phyloP scores from a whole-genome alignment of 192 early-diverging fungal species.

The Obelidium mucronatum region DNA sequence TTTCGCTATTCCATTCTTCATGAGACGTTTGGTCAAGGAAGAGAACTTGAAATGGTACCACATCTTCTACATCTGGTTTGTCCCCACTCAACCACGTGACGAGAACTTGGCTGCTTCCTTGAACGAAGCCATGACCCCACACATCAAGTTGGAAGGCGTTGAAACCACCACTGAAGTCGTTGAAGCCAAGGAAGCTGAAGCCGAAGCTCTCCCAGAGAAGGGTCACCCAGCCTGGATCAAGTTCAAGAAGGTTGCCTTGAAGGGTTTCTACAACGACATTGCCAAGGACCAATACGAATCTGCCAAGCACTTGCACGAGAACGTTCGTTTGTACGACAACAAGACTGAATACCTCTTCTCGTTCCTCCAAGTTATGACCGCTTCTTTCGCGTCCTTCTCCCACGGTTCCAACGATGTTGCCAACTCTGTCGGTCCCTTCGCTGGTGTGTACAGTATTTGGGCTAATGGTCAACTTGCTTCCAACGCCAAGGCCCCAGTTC shows the following conservation, averaged over 20 bases:
- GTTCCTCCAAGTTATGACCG: too few relatives aligned
- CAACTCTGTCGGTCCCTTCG: not conserved
- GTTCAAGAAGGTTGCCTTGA: too few relatives aligned
- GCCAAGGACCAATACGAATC: too few relatives aligned
- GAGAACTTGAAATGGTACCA: not conserved
- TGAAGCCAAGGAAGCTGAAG: not conserved
- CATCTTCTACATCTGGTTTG: too few relatives aligned
- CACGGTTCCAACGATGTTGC: too few relatives aligned
- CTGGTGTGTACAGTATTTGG: not conserved
- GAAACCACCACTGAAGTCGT: not conserved
- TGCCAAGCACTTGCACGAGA: too few relatives aligned
- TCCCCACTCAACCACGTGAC: not conserved
- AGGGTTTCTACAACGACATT: too few relatives aligned
- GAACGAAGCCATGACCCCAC: slow-evolving; percentile 3
- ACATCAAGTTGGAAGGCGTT: not conserved
- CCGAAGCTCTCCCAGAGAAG: not conserved
- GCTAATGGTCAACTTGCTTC: not conserved
- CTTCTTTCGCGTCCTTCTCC: too few relatives aligned
- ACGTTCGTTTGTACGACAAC: too few relatives aligned
- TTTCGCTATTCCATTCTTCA: too few relatives aligned
- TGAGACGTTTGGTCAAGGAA: slow-evolving; percentile 1
- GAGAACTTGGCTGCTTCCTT: not conserved
- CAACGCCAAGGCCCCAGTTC: not conserved
- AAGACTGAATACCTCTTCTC: slow-evolving; percentile 1
- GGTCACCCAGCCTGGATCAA: too few relatives aligned